Evolutionary conservation across 208 protist species (phyloP), one percentile per base, ranked within the genome.

Genomic region (Crithidia expoeki): DNA sequence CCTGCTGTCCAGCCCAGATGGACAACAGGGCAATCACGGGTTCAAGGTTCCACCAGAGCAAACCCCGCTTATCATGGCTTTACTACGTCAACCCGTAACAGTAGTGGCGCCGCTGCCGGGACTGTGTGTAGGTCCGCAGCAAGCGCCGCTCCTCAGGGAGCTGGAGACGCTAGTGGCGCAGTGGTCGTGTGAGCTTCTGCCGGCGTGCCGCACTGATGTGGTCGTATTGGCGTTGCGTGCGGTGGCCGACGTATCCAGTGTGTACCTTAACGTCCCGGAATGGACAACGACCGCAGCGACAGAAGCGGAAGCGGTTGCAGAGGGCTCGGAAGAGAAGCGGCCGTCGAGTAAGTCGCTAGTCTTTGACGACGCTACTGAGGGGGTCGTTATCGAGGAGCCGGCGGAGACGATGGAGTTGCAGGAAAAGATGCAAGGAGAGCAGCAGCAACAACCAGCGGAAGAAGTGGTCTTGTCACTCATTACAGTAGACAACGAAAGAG

Each of bases 61-160:
- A 14, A 55, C 57, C 23, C 64, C 57, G 6, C 57, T 59, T 4
- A 38, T 77, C 14, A 72, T 77, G 72, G 30, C 64, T 4, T 28
- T 85, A 27, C 76, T 92, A 32, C 72, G 70, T 1, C 74, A 65
- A 10, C 73, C 80, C n/a, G 69, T 88, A 30, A 79, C 68, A 2
- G 34, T 88, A 6, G 83, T 89, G 56, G 70, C 78, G 21, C 81
- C 86, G 19, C 71, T 86, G 42, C 53, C 70, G 2, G 77, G 74
- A 4, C 47, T 85, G n/a, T 88, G 83, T 46, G 64, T 89, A n/a
- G 79, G 83, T 16, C 51, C 79, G 36, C 49, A 61, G 9, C 68
- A 81, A 55, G 75, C 65, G 6, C 57, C 78, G n/a, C 82, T 85
- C 44, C 4, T 79, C 4, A 68, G 73, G 25, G 53, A 67, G 50